Evolutionary conservation across 305 asterid species (phyloP), one percentile per base, ranked within the genome.

Genomic region (Nicotiana rustica): DNA sequence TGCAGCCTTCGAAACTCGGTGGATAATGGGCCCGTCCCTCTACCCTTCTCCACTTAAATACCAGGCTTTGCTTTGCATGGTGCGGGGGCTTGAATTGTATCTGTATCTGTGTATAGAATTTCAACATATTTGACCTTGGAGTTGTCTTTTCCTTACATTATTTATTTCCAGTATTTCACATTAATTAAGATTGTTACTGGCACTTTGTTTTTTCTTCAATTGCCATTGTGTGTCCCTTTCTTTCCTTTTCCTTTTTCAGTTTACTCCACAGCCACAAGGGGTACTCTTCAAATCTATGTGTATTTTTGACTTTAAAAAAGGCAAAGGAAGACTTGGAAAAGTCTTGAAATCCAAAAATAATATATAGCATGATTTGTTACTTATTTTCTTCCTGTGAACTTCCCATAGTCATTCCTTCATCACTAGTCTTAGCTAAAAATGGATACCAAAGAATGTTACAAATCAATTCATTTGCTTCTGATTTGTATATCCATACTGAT

Each of bases 361-460:
- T 47, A 6, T 3, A 59, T 55, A n/a, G 64, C 25, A 18, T 61
- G 21, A 61, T 19, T 61, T 18, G 67, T 8, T 61, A 61, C 67
- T n/a, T 59, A 6, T 59, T 5, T 59, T 59, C 65, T n/a, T 0
- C 19, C 2, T 80, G 77, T 65, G 62, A 6, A 80, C 66, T 80
- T 19, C 49, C 13, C n/a, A 10, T 12, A 59, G 17, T 61, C 55
- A 35, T 47, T 52, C 83, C 83, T 47, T 67, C 65, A 33, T 80
- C 59, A 44, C 35, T 13, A 10, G 14, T 61, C 5, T 19, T 8
- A 61, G 67, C 67, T 1, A 18, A 60, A 60, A 2, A 60, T 60
- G 66, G 5, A 60, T 7, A 18, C 31, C 29, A 60, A 60, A 60
- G 14, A 60, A 60, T 10, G 8, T 1, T 18, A 18, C 66, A 60